Conservation (phyloP, 2,329 filamentous ascomycete genomes). For the Sporothrix globosa region DNA sequence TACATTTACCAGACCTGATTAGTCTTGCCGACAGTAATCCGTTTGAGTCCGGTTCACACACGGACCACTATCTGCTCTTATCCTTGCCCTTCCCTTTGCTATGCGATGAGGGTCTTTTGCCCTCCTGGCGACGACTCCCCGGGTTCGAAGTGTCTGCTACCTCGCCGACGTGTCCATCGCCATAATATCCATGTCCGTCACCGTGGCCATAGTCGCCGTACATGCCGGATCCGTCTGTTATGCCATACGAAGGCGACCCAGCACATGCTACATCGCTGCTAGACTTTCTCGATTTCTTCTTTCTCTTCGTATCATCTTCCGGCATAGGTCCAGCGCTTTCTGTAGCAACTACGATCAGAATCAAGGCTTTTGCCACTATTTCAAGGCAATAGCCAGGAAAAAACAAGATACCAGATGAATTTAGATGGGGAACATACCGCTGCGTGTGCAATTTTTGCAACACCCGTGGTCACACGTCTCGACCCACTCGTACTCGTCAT, state of each 20-base stretch:
- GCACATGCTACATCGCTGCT: background rate
- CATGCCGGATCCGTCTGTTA: background rate
- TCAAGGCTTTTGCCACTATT: no score
- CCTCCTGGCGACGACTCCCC: background rate
- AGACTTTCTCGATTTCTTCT: conserved; percentile 31
- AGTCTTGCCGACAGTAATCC: background rate
- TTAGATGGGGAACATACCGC: conserved; percentile 44
- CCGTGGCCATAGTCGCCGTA: conserved; percentile 19
- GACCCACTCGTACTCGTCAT: conserved; percentile 44
- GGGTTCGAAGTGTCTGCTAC: background rate
- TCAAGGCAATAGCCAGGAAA: background rate
- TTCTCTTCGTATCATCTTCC: conserved; percentile 31
- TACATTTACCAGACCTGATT: background rate
- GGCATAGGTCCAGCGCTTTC: conserved; percentile 35
- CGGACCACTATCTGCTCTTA: background rate
- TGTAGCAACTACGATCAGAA: conserved; percentile 15
- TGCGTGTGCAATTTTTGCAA: conserved; percentile 53
- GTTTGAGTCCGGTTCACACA: background rate
- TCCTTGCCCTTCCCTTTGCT: conserved; percentile 13
- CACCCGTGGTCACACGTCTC: conserved; percentile 58
- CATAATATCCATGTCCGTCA: conserved; percentile 1
- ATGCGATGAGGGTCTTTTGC: conserved; percentile 24
- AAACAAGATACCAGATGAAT: background rate
- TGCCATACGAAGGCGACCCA: conserved; percentile 3
- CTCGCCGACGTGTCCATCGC: conserved; percentile 3